Base-by-base conservation (phyloP, 75 land plant species). In the Pinus albicaulis region DNA sequence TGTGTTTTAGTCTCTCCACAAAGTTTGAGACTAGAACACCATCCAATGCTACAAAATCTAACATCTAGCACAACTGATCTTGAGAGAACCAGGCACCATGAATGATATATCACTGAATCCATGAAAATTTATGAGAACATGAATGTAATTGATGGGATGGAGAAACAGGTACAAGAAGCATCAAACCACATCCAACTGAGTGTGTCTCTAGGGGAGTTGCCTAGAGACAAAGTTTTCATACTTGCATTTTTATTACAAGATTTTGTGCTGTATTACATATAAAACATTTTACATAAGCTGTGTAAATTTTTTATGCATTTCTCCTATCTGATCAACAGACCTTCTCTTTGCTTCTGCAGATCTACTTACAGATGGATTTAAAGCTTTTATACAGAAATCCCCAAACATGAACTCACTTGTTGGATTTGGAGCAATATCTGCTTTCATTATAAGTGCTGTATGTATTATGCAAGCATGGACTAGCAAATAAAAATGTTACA, bases 391-490 rank as follows among this genome's bases (percentile, higher is more conserved):
- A 24, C 91, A 89, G 34, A 86, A 89, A 41, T 92, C 96, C 31
- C 99, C 99, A 26, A 98, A 98, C 76, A 98, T 98, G 99, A 98
- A 98, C 69, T 91, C 96, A 24, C 90, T 98, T 31, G 98, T 95
- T 56, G 99, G 99, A 75, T 88, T 95, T 86, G 99, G 99, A 44
- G 87, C 90, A 2, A 72, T 88, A 74, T 93, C 94, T 82, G 94
- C 98, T 73, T 98, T 98, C 68, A 25, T 84, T 14, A 92, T 98
- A 60, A 98, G 99, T 85, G 80, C 89, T 34, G 98, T 98, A 81
- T 74, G 89, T 65, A 55, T 48, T 10, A 22, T 71, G 34, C 13
- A 63, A 38, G 38, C 55, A 24, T 52, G 26, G 53, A 69, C 26
- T 76, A 34, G 15, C 8, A 24, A 44, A 3, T 53, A 48, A 53